Evolutionary conservation across 78 protist species (phyloP), one percentile per base, ranked within the genome.

Genomic region (Dictyostelium brefeldianum): DNA sequence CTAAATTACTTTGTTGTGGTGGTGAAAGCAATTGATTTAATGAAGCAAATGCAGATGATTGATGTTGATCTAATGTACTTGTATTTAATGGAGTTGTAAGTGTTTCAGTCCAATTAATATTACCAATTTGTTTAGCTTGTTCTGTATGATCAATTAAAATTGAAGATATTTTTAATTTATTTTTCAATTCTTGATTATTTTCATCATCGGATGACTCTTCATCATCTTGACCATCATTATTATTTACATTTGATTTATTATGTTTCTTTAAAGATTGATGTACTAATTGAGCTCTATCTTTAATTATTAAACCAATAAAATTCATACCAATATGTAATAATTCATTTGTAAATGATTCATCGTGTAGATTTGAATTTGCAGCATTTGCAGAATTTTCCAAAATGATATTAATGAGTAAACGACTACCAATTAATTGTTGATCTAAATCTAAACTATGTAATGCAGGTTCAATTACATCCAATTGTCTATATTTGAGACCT

Each of bases 381-480:
- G 84, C 81, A 27, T 71, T 77, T 17, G 95, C 89, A 25, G 95
- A 65, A 43, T 81, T 22, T 22, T 91, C 89, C 43, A 75, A 41
- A 2, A 92, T 82, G 25, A 83, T 80, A 62, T 73, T 69, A 12
- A 81, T 77, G 1, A 92, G 50, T 36, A 92, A 29, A 11, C 80
- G 27, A 56, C 78, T 56, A 14, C 94, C 96, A 17, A 48, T 29
- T 0, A 73, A 53, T 69, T 84, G 92, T 69, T 93, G 96, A 36
- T 93, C 93, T 8, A 57, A 47, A 59, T 84, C 96, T 29, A 93
- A 54, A 46, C 77, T 62, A 20, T 41, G 64, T 31, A 87, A 56
- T 4, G 93, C 93, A 3, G 93, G 93, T 25, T 87, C 93, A 5
- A 94, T 90, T 4, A 84, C 96, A n/a, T 94, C 93, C 78, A 84